Percentiles rank a stretch among this genome's conserved stretches.
These are phyloP conservation scores for Solanum arcanum DNA, from an alignment of 257 asterid genomes.

Conservation along the genomic window DNA sequence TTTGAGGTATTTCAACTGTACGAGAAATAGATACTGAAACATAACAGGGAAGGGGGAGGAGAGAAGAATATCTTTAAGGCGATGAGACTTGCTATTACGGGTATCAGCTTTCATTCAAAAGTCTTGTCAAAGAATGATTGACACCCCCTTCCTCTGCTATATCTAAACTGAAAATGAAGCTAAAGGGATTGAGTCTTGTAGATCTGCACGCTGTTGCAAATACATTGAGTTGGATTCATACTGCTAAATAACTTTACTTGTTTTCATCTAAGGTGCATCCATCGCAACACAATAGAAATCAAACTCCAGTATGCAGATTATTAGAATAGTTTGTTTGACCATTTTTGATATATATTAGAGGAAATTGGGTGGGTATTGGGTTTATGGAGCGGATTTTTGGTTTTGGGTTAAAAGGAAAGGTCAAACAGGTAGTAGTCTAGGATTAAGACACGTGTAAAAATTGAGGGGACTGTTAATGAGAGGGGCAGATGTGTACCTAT, in stretches of 20 bases:
- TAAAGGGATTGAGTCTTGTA: not conserved
- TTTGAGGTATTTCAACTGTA: conserved; percentile 5
- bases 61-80: not conserved
- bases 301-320: not conserved
- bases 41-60: not conserved
- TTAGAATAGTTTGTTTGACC: not conserved
- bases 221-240: not conserved
- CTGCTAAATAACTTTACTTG: not conserved
- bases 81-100: not conserved
- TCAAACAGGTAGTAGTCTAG: no score
- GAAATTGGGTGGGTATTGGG: no score
- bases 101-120: not conserved
- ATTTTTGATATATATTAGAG: not conserved
- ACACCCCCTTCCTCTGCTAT: not conserved
- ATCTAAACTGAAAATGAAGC: not conserved
- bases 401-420: no score
- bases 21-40: not conserved
- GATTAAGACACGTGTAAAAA: no score
- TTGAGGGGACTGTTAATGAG: no score
- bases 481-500: no score
- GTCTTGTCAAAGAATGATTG: not conserved
- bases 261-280: not conserved
- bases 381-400: no score
- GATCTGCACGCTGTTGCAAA: not conserved
- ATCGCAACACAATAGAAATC: not conserved